These are phyloP conservation scores for Phytophthora cajani DNA, from an alignment of 352 stramenopile genomes.

Conservation along the genomic window DNA sequence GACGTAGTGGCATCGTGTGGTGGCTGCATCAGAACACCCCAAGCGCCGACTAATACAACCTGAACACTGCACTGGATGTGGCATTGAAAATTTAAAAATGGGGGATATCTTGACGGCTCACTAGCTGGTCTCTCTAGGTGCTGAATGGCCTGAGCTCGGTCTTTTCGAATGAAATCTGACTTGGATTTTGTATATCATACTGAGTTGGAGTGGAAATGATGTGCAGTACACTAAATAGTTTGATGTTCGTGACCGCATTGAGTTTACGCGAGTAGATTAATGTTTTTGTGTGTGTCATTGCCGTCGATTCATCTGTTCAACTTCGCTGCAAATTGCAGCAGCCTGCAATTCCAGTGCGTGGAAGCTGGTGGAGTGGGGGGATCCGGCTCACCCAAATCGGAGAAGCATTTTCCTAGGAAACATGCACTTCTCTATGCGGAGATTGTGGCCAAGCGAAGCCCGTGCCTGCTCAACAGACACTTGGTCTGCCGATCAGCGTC, in stretches of 20 bases:
- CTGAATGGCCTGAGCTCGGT: neutral
- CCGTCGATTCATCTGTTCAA: neutral
- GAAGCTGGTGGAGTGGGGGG: neutral
- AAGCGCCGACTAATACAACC: neutral
- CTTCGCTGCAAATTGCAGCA: too few relatives aligned
- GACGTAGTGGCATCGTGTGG: slow-evolving; percentile 17
- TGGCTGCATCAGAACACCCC: slow-evolving; percentile 22
- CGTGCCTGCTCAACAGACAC: neutral
- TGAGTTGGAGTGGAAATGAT: neutral
- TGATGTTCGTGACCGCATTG: too few relatives aligned
- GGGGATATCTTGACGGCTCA: slow-evolving; percentile 32
- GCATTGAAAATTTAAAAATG: slow-evolving; percentile 2
- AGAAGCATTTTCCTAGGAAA: neutral
- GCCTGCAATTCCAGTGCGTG: neutral
- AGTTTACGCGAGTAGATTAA: neutral
- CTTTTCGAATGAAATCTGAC: neutral
- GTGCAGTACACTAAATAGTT: neutral
- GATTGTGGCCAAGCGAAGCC: slow-evolving; percentile 1
- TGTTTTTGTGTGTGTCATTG: neutral
- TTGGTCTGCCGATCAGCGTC: neutral
- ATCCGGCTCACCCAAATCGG: slow-evolving; percentile 1
- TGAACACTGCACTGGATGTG: neutral
- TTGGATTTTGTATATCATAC: neutral
- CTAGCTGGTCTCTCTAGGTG: slow-evolving; percentile 8
- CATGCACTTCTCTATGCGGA: neutral